Percentiles rank a stretch among this genome's conserved stretches.
Conservation (phyloP, 1,284 basidiomycete genomes). For the Ustilago vetiveriae region DNA sequence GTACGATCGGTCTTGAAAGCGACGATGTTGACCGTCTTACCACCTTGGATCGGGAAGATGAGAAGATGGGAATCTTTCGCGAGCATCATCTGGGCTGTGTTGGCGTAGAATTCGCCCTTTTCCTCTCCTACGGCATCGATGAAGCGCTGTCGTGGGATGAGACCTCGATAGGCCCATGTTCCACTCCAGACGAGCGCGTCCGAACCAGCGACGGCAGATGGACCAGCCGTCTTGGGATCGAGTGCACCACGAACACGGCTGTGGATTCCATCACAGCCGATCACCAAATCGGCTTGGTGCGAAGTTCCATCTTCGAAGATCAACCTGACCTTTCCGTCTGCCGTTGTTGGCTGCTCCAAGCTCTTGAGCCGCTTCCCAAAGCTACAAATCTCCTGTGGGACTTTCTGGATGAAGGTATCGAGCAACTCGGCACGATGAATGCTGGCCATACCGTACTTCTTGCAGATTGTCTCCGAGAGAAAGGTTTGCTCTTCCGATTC, state of each 20-base stretch:
- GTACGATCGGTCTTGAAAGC: conserved; percentile 70
- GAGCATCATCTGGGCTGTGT: conserved; percentile 34
- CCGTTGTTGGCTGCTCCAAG: conserved; percentile 11
- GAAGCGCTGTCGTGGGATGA: conserved; percentile 57
- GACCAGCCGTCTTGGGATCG: conserved; percentile 32
- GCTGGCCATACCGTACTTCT: conserved; percentile 42
- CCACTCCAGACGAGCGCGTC: conserved; percentile 56
- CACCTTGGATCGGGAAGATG: conserved; percentile 71
- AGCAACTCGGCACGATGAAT: conserved; percentile 50
- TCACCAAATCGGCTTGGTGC: conserved; percentile 55
- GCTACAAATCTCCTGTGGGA: conserved; percentile 25
- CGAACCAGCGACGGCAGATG: conserved; percentile 23
- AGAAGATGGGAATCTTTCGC: conserved; percentile 71
- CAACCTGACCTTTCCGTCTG: conserved; percentile 12
- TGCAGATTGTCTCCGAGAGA: conserved; percentile 38
- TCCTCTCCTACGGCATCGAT: conserved; percentile 41
- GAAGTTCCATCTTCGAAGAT: conserved; percentile 38
- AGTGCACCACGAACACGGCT: conserved; percentile 46
- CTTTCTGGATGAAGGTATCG: conserved; percentile 32
- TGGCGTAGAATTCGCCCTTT: conserved; percentile 43
- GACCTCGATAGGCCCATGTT: conserved; percentile 53
- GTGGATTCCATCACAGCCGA: conserved; percentile 66
- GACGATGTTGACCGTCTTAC: conserved; percentile 72
- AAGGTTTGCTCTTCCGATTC: conserved; percentile 24
- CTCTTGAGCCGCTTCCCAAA: conserved; percentile 43